Percentiles rank a stretch among this genome's conserved stretches.
These are phyloP conservation scores for Aspergillus caelatus DNA, from an alignment of 2,329 filamentous ascomycete species.

Conservation along the genomic window DNA sequence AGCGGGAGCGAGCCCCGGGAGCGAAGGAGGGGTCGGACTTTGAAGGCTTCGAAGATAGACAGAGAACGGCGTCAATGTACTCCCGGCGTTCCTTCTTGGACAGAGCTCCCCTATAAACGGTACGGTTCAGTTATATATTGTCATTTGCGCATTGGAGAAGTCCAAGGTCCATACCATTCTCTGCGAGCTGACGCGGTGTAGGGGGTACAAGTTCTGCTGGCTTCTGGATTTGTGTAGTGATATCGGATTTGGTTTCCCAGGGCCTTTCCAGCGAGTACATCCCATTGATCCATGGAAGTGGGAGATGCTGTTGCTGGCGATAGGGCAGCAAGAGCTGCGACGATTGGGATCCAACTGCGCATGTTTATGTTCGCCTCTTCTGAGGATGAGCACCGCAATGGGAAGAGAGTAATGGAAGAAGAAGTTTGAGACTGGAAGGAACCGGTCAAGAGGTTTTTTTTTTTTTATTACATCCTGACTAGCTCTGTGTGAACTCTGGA, in stretches of 20 bases:
- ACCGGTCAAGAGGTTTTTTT: neutral
- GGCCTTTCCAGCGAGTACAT: conserved; percentile 14
- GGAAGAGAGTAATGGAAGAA: neutral
- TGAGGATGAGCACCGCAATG: neutral
- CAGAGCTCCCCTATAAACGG: conserved; percentile 6
- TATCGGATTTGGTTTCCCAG: conserved; percentile 14
- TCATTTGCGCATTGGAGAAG: neutral
- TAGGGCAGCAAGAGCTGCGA: conserved; percentile 12
- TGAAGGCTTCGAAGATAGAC: conserved; percentile 31
- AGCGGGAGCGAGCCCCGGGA: conserved; percentile 50
- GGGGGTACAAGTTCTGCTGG: conserved; percentile 14
- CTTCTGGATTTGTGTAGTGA: conserved; percentile 12
- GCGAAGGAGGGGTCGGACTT: conserved; percentile 30
- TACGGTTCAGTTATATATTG: neutral
- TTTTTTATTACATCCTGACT: neutral
- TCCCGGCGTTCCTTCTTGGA: conserved; percentile 15
- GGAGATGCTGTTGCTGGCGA: conserved; percentile 8
- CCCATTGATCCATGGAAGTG: conserved; percentile 13
- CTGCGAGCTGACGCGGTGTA: conserved; percentile 18
- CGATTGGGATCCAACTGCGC: conserved; percentile 6
- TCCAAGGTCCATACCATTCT: conserved; percentile 19
- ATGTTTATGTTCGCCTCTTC: neutral
- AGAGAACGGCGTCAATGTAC: conserved; percentile 52
- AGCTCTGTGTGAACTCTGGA: neutral
- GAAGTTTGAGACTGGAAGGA: neutral